phyloP scores from a whole-genome alignment of 192 early-diverging fungal genomes.

The Gamsiella multidivaricata region DNA sequence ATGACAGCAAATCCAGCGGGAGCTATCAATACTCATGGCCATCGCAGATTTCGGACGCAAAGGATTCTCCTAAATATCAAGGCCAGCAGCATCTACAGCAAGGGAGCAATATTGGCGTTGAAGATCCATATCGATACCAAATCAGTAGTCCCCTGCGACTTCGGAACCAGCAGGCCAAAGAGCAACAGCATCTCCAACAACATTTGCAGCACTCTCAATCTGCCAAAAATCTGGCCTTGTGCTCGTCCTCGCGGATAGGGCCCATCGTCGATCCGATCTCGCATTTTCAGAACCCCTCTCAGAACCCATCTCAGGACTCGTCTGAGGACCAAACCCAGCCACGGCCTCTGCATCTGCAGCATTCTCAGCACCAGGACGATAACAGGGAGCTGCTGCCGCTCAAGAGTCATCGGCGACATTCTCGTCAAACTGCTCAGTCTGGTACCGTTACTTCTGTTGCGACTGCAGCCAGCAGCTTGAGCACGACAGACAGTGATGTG shows the following conservation, averaged over 20 bases:
- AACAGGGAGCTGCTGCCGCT: background rate
- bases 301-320: background rate
- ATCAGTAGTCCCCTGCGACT: constrained; percentile 12
- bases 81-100: background rate
- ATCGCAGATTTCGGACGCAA: background rate
- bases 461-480: background rate
- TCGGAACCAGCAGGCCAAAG: constrained; percentile 25
- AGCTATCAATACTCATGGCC: background rate
- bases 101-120: background rate
- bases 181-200: constrained; percentile 12
- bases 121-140: constrained; percentile 28
- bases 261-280: constrained; percentile 2
- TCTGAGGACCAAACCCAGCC: background rate
- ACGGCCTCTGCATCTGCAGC: background rate
- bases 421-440: constrained; percentile 1
- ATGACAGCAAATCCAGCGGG: background rate
- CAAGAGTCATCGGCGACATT: background rate
- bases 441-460: too few species aligned
- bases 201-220: background rate
- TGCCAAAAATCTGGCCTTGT: constrained; percentile 2
- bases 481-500: background rate
- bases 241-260: background rate
- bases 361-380: constrained; percentile 20
- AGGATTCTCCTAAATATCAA: background rate
- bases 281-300: background rate